Conservation (phyloP, 2,329 filamentous ascomycete genomes). For the Orbilia javanica region DNA sequence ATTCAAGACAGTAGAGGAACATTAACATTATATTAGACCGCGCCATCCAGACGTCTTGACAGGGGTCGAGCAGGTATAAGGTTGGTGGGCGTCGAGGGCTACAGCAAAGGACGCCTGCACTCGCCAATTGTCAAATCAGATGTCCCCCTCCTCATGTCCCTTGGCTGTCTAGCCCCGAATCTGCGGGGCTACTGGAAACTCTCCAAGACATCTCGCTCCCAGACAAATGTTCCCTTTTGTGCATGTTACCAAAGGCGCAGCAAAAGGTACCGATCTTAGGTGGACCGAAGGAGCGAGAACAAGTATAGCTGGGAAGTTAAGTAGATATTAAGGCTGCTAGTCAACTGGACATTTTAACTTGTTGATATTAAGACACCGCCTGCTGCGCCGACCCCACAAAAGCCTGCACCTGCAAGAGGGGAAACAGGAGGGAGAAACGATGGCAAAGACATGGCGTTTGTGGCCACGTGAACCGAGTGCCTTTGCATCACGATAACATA, state of each 20-base stretch:
- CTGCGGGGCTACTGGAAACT: constrained; percentile 41
- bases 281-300: constrained; percentile 42
- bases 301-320: constrained; percentile 1
- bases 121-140: constrained; percentile 59
- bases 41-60: constrained; percentile 50
- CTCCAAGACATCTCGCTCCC: constrained; percentile 57
- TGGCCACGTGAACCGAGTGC: constrained; percentile 38
- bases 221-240: constrained; percentile 54
- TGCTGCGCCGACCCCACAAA: constrained; percentile 40
- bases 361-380: constrained; percentile 10
- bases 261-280: constrained; percentile 57
- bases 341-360: constrained; percentile 11
- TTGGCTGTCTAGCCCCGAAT: constrained; percentile 26
- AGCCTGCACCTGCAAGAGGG: constrained; percentile 20
- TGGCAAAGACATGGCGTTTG: constrained; percentile 48
- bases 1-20: constrained; percentile 31
- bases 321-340: not conserved
- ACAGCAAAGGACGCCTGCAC: constrained; percentile 27
- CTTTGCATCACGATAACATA: constrained; percentile 32
- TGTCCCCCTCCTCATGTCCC: constrained; percentile 29
- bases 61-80: constrained; percentile 52
- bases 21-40: constrained; percentile 46
- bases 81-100: constrained; percentile 31
- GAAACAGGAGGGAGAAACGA: constrained; percentile 22
- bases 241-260: constrained; percentile 51